Evolutionary conservation across 1,139 yeast species (phyloP).

Genomic region (Saccharomyces pastorianus): DNA sequence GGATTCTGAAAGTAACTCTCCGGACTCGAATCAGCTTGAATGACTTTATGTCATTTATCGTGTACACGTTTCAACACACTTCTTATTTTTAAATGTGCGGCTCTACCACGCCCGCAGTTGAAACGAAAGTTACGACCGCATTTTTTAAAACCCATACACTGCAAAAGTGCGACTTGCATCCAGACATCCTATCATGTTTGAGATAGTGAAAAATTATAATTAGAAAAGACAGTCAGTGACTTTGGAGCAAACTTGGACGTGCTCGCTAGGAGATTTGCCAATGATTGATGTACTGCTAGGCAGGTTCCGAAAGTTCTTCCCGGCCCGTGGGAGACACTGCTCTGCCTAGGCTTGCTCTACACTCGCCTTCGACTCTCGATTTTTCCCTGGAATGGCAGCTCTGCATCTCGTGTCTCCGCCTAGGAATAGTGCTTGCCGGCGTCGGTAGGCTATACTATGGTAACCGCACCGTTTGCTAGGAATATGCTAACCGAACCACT

Average conservation of each 20-base stretch:
- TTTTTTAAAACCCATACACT: background rate
- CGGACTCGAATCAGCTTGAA: no score
- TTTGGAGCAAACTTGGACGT: background rate
- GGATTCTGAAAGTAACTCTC: no score
- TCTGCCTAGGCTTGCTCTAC: background rate
- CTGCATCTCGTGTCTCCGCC: background rate
- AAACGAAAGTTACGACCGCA: background rate
- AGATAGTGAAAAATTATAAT: background rate
- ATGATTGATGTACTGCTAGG: background rate
- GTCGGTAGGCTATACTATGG: background rate
- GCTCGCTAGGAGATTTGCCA: background rate
- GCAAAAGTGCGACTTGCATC: no score
- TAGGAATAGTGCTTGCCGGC: conserved; percentile 1
- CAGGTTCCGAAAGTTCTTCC: background rate
- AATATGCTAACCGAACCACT: background rate
- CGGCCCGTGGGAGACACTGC: background rate
- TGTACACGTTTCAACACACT: background rate
- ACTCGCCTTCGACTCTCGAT: background rate
- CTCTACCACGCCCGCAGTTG: background rate
- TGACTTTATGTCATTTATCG: background rate
- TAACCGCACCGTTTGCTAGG: background rate
- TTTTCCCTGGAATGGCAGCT: background rate
- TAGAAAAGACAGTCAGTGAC: background rate
- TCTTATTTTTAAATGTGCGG: background rate
- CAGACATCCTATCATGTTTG: no score